Evolutionary conservation across 495 filamentous ascomycete genomes (phyloP), one percentile per base, ranked within the genome.

Genomic region (Xylaria intraflava): DNA sequence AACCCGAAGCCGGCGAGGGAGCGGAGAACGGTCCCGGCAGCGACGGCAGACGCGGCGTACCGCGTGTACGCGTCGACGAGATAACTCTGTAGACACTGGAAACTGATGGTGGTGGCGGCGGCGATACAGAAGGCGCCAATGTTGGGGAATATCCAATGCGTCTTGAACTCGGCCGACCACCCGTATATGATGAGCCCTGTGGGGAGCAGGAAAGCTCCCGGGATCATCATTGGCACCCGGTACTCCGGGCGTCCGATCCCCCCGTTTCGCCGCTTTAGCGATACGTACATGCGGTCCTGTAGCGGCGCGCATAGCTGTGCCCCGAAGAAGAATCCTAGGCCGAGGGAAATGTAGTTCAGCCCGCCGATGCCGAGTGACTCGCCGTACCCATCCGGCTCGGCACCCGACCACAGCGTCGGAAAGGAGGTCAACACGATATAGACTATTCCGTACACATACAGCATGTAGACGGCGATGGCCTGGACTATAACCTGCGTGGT

Each of bases 41-140:
- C 84, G 11, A 89, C 64, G 1, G 87, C 89, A 55, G 78, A 84
- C 8, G 89, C 88, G 7, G 88, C 86, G 64, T 79, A 93, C 6
- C 78, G 75, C 22, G 82, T 81, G 66, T 90, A 91, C 6, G 84
- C 68, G 62, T 95, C 89, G n/a, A 91, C 81, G 42, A 89, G 69
- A 60, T 88, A 93, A 8, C 81, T 83, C 69, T 87, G 84, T 31
- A 83, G 80, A 56, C 81, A 84, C 68, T 89, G 86, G 62, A 86
- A 87, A 0, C 74, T 70, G 5, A 85, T 72, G 49, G 88, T 86
- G 8, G 71, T 76, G 5, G 85, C 85, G 6, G 71, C 65, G 7
- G 71, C 66, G 51, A 88, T 84, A 14, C 89, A 60, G 0, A 66
- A 64, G 3, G 79, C 78, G 2, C 87, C 87, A 51, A 90, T 81